Evolutionary conservation across 2,329 filamentous ascomycete genomes (phyloP).

Genomic region (Xylariaceae sp.): DNA sequence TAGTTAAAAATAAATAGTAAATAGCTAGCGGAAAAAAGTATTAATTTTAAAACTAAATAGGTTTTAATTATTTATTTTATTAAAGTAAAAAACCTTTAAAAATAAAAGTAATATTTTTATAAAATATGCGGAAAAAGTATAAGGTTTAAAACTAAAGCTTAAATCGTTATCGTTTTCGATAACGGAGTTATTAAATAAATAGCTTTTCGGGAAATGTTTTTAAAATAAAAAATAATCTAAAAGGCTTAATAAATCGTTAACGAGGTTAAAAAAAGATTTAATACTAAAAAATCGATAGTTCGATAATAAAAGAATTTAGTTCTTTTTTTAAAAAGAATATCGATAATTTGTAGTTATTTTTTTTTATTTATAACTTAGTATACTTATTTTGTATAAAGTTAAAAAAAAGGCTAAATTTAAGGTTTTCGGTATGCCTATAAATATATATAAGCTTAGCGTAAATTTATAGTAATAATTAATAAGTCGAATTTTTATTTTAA

Average conservation of each 20-base stretch:
- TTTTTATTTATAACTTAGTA: too few relatives aligned
- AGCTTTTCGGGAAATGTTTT: background rate
- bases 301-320: background rate
- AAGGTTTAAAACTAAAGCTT: background rate
- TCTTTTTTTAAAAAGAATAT: too few relatives aligned
- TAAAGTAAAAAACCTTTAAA: background rate
- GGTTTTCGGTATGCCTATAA: background rate
- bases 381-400: background rate
- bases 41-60: background rate
- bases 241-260: background rate
- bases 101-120: background rate
- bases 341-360: too few relatives aligned
- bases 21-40: background rate
- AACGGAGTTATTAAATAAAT: background rate
- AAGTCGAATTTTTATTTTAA: background rate
- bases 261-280: background rate
- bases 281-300: background rate
- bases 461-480: background rate
- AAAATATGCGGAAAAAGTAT: background rate
- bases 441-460: background rate
- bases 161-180: background rate
- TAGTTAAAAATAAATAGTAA: background rate
- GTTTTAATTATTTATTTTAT: background rate
- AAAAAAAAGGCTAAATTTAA: background rate
- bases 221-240: background rate